Conservation (phyloP, 2,329 filamentous ascomycete species). For the Ambrosiella cleistominuta region DNA sequence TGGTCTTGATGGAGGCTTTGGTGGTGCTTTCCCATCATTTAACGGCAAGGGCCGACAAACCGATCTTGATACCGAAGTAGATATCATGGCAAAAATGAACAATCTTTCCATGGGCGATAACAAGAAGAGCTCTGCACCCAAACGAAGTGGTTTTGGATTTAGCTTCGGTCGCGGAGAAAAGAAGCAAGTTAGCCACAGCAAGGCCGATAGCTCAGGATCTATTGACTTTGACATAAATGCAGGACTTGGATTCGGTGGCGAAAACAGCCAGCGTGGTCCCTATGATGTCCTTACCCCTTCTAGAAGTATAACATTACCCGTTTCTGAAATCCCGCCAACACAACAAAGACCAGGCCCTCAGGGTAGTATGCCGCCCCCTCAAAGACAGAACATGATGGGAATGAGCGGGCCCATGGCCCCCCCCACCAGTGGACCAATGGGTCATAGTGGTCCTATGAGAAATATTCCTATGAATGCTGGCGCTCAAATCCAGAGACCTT, state of each 20-base stretch:
- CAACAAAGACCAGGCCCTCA: constrained; percentile 18
- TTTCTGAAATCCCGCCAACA: constrained; percentile 22
- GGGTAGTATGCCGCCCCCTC: constrained; percentile 17
- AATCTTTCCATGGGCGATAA: constrained; percentile 6
- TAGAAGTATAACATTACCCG: constrained; percentile 46
- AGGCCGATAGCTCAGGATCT: constrained; percentile 13
- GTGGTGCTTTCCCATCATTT: constrained; percentile 8
- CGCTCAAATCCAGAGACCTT: constrained; percentile 22
- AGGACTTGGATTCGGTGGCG: constrained; percentile 20
- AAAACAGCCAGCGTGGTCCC: constrained; percentile 13
- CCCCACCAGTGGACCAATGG: constrained; percentile 1
- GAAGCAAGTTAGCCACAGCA: background rate
- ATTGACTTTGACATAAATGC: constrained; percentile 20
- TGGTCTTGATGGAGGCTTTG: constrained; percentile 8
- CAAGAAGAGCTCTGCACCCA: background rate
- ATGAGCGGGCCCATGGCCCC: constrained; percentile 28
- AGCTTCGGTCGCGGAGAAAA: constrained; percentile 8
- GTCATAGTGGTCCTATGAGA: constrained; percentile 1
- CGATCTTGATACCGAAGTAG: constrained; percentile 10
- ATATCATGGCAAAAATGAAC: constrained; percentile 11
- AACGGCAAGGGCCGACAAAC: constrained; percentile 8
- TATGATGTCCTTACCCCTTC: constrained; percentile 32
- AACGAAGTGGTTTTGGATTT: constrained; percentile 7
- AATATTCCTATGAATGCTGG: constrained; percentile 14
- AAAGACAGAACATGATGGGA: constrained; percentile 25